Percentiles rank a stretch among this genome's conserved stretches.
These are phyloP conservation scores for Metschnikowia anglica DNA, from an alignment of 805 yeast species.

Conservation along the genomic window DNA sequence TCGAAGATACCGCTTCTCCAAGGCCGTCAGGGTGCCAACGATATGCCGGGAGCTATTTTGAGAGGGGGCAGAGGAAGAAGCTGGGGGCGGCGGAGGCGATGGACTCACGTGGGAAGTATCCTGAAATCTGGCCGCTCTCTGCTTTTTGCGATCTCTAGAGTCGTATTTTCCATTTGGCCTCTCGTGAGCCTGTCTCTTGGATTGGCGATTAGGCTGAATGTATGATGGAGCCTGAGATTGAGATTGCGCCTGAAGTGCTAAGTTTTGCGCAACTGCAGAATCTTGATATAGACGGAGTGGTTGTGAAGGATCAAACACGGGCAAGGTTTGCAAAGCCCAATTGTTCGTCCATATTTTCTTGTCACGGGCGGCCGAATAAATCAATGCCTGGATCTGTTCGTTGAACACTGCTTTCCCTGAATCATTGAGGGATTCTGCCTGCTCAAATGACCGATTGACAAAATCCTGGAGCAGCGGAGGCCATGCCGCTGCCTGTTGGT, in stretches of 20 bases:
- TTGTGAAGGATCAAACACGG: conserved; percentile 33
- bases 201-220: no score
- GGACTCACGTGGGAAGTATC: neutral
- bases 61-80: neutral
- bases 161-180: conserved; percentile 18
- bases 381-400: conserved; percentile 47
- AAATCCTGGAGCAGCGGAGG: conserved; percentile 54
- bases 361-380: conserved; percentile 48
- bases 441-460: conserved; percentile 47
- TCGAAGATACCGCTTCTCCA: conserved; percentile 80
- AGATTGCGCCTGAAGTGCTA: neutral
- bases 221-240: neutral
- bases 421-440: conserved; percentile 36
- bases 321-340: conserved; percentile 54
- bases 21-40: conserved; percentile 59
- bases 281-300: conserved; percentile 16
- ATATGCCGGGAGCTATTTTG: conserved; percentile 27
- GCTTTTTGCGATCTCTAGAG: conserved; percentile 37
- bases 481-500: conserved; percentile 37
- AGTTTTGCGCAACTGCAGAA: neutral
- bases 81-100: neutral
- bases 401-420: conserved; percentile 42
- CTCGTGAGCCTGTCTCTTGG: neutral
- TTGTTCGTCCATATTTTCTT: conserved; percentile 48
- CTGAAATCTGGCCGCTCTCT: conserved; percentile 51